Evolutionary conservation across 2,329 filamentous ascomycete genomes (phyloP).

Genomic region (Byssothecium circinans): DNA sequence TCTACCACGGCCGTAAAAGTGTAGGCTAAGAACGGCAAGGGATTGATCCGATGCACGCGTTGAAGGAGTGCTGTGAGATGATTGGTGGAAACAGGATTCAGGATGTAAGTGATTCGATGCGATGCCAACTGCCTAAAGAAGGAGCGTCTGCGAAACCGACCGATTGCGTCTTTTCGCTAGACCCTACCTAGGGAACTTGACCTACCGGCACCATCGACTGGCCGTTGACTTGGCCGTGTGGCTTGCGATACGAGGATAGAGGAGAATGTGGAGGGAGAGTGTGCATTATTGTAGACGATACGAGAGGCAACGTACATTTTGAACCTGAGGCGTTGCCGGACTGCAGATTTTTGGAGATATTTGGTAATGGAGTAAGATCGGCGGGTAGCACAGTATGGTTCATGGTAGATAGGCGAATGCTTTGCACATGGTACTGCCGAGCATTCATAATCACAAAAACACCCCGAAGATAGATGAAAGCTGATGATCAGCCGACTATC

Average conservation of each 20-base stretch:
- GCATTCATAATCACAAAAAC: neutral
- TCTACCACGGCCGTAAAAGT: neutral
- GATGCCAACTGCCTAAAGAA: neutral
- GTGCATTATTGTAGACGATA: neutral
- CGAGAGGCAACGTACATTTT: neutral
- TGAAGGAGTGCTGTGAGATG: neutral
- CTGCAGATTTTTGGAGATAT: too few relatives aligned
- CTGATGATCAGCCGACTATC: neutral
- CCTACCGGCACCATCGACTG: neutral
- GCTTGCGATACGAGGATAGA: neutral
- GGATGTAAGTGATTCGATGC: too few relatives aligned
- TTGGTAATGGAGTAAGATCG: too few relatives aligned
- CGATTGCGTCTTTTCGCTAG: neutral
- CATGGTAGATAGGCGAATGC: too few relatives aligned
- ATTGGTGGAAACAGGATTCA: neutral
- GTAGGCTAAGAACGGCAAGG: neutral
- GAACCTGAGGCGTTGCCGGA: neutral
- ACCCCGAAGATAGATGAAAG: neutral
- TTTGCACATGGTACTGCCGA: neutral
- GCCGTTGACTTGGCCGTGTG: neutral
- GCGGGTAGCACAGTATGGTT: too few relatives aligned
- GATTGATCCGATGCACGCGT: neutral
- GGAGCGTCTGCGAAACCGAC: neutral
- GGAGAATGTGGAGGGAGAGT: neutral
- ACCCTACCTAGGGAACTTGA: neutral